Percentiles rank a stretch among this genome's conserved stretches.
phyloP scores from a whole-genome alignment of 2,329 filamentous ascomycete species.

The Arthrobotrys musiformis region DNA sequence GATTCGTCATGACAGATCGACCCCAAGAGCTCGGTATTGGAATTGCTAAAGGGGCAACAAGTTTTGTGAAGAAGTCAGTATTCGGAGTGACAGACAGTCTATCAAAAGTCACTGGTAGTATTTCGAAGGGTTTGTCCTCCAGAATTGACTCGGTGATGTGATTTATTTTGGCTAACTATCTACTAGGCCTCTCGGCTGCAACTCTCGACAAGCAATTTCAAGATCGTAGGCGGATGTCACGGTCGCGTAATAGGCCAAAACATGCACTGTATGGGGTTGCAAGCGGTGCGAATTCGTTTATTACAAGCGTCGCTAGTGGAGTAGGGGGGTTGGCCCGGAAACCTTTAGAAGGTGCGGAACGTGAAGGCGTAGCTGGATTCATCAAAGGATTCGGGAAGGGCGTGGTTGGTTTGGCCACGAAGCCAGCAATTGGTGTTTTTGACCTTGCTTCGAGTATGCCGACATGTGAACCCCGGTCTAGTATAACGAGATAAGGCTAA shows the following conservation, averaged over 20 bases:
- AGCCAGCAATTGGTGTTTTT: conserved; percentile 94
- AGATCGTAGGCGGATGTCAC: conserved; percentile 91
- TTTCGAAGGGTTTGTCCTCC: conserved; percentile 76
- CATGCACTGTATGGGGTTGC: conserved; percentile 97
- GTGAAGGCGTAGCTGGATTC: conserved; percentile 92
- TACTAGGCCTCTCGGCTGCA: conserved; percentile 80
- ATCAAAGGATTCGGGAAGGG: conserved; percentile 98
- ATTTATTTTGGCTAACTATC: neutral
- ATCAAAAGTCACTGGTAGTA: conserved; percentile 95
- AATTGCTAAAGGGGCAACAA: conserved; percentile 94
- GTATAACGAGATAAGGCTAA: neutral
- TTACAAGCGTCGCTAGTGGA: conserved; percentile 89
- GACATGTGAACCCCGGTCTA: neutral
- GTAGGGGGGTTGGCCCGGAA: conserved; percentile 93
- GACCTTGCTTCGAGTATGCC: conserved; percentile 84
- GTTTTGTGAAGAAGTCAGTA: conserved; percentile 98
- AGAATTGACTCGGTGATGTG: neutral
- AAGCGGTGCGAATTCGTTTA: conserved; percentile 92
- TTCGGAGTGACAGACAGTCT: conserved; percentile 98
- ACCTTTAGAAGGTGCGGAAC: conserved; percentile 93
- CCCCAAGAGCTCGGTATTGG: conserved; percentile 95
- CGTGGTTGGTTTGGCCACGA: conserved; percentile 91
- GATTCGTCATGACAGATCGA: conserved; percentile 92
- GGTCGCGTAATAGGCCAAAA: conserved; percentile 92
- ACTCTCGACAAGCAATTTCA: conserved; percentile 99